These are phyloP conservation scores for Synchytrium microbalum DNA, from an alignment of 371 early-diverging fungal species.

Conservation along the genomic window DNA sequence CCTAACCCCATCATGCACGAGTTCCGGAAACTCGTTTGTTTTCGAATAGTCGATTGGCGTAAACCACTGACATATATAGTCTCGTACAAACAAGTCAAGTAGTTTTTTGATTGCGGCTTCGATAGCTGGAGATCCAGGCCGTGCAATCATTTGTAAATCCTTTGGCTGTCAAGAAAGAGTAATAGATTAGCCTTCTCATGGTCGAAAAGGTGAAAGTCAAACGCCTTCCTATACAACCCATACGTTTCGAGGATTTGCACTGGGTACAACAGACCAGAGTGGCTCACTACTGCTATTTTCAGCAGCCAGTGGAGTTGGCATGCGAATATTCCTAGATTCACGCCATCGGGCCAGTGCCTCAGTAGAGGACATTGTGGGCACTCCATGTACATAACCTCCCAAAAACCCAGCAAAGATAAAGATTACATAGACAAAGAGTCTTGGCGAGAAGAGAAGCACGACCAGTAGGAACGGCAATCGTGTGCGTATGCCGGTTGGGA, in stretches of 20 bases:
- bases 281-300: too few relatives aligned
- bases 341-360: not conserved
- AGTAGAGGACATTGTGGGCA: not conserved
- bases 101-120: constrained; percentile 17
- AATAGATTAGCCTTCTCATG: too few relatives aligned
- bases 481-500: not conserved
- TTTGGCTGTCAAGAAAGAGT: not conserved
- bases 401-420: not conserved
- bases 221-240: too few relatives aligned
- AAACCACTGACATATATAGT: constrained; percentile 30
- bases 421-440: not conserved
- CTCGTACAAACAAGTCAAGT: constrained; percentile 20
- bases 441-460: constrained; percentile 1
- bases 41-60: constrained; percentile 23
- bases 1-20: constrained; percentile 15
- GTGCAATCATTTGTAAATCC: not conserved
- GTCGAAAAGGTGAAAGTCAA: too few relatives aligned
- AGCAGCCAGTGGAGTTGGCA: not conserved
- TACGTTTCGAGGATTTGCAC: not conserved
- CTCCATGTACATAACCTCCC: not conserved
- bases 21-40: constrained; percentile 22
- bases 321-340: not conserved
- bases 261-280: not conserved
- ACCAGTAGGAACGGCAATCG: not conserved
- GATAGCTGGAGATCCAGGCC: constrained; percentile 6